A percentile compares a stretch with the other conserved stretches of the same genome.
phyloP scores from a whole-genome alignment of 805 yeast species.

The Kodamaea restingae region DNA sequence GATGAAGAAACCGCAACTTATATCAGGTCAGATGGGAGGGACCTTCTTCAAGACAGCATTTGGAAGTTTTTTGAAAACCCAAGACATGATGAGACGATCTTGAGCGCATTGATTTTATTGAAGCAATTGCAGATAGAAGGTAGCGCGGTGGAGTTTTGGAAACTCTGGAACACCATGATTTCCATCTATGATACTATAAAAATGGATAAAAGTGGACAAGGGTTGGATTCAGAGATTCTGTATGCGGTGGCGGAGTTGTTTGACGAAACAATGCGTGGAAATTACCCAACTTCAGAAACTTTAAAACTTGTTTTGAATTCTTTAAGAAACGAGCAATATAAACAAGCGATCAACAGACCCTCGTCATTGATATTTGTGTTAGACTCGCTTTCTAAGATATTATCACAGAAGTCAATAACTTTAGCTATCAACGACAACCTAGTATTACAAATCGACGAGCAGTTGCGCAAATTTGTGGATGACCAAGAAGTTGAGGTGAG shows the following conservation, averaged over 20 bases:
- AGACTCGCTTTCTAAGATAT: conserved; percentile 24
- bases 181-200: conserved; percentile 13
- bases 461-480: conserved; percentile 22
- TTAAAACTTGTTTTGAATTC: conserved; percentile 14
- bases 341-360: neutral
- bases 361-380: conserved; percentile 18
- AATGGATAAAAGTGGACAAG: conserved; percentile 4
- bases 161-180: conserved; percentile 25
- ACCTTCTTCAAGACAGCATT: conserved; percentile 3
- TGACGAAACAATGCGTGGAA: conserved; percentile 28
- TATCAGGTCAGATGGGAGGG: conserved; percentile 15
- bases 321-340: conserved; percentile 8
- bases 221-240: conserved; percentile 15
- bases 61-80: too few species aligned
- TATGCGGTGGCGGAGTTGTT: conserved; percentile 27
- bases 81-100: conserved; percentile 3
- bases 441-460: conserved; percentile 25
- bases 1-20: conserved; percentile 13
- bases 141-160: conserved; percentile 15
- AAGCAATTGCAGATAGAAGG: conserved; percentile 34
- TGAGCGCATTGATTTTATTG: conserved; percentile 32
- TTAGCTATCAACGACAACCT: conserved; percentile 17
- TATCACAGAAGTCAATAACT: conserved; percentile 17
- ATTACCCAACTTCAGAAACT: conserved; percentile 21
- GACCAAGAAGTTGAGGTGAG: conserved; percentile 35